Evolutionary conservation across 305 asterid genomes (phyloP).

Genomic region (Solanum hybrid): DNA sequence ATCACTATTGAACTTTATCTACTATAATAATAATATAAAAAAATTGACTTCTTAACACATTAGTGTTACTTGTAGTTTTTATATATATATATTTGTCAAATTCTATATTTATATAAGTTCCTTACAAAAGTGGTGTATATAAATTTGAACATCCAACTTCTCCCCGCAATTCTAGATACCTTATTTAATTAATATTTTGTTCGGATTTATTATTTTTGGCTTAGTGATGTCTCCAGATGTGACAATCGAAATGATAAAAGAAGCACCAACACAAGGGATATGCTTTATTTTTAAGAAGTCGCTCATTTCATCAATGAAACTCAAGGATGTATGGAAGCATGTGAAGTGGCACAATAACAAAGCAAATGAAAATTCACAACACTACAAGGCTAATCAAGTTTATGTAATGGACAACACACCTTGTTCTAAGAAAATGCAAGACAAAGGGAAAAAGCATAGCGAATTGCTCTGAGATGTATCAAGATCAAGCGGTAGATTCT

Average conservation of each 20-base stretch:
- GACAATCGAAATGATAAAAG: slow-evolving; percentile 11
- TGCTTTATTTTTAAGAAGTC: slow-evolving; percentile 25
- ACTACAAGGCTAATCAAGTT: neutral
- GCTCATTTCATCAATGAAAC: slow-evolving; percentile 14
- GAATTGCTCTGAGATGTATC: neutral
- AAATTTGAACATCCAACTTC: neutral
- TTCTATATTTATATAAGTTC: too few species aligned
- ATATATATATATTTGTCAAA: too few species aligned
- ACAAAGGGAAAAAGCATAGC: neutral
- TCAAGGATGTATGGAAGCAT: slow-evolving; percentile 31
- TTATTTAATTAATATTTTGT: neutral
- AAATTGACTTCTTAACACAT: too few species aligned
- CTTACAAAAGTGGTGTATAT: neutral
- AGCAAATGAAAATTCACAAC: neutral
- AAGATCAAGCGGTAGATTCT: neutral
- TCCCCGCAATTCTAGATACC: neutral
- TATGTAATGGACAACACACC: neutral
- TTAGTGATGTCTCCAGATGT: slow-evolving; percentile 21
- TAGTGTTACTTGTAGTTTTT: too few species aligned
- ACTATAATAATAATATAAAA: too few species aligned
- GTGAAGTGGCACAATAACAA: neutral
- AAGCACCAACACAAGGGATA: slow-evolving; percentile 28
- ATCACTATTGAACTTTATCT: too few species aligned
- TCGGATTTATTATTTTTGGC: neutral
- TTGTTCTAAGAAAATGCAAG: neutral